Evolutionary conservation across 257 asterid species (phyloP).

Genomic region (Avicennia marina): DNA sequence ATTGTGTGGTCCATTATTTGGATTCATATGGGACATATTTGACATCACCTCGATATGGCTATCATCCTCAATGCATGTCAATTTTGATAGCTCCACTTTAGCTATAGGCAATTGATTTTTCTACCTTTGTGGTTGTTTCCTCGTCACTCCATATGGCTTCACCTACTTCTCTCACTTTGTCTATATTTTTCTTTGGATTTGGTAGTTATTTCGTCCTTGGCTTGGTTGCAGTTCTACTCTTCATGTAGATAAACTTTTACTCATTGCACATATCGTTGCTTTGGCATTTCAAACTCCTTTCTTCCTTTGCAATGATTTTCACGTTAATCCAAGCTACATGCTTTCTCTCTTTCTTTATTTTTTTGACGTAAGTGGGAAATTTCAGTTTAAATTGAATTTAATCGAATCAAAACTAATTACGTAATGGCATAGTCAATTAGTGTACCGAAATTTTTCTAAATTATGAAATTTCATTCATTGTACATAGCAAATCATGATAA

Average conservation of each 20-base stretch:
- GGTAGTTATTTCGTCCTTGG: background rate
- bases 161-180: constrained; percentile 4
- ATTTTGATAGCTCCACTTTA: constrained; percentile 18
- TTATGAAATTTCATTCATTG: no score
- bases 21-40: constrained; percentile 3
- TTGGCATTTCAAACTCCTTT: constrained; percentile 2
- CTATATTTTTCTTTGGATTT: background rate
- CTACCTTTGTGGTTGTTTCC: constrained; percentile 18
- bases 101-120: constrained; percentile 17
- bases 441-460: no score
- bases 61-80: constrained; percentile 15
- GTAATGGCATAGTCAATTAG: no score
- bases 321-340: background rate
- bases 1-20: background rate
- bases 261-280: constrained; percentile 10
- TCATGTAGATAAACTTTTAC: constrained; percentile 5
- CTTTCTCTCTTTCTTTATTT: no score
- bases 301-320: constrained; percentile 12
- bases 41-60: no score
- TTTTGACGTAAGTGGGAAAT: no score
- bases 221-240: constrained; percentile 11
- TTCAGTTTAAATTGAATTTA: no score
- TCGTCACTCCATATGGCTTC: constrained; percentile 20
- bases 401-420: no score
- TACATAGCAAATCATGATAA: no score